phyloP scores from a whole-genome alignment of 2,329 filamentous ascomycete genomes.

The Colletotrichum liaoningense region DNA sequence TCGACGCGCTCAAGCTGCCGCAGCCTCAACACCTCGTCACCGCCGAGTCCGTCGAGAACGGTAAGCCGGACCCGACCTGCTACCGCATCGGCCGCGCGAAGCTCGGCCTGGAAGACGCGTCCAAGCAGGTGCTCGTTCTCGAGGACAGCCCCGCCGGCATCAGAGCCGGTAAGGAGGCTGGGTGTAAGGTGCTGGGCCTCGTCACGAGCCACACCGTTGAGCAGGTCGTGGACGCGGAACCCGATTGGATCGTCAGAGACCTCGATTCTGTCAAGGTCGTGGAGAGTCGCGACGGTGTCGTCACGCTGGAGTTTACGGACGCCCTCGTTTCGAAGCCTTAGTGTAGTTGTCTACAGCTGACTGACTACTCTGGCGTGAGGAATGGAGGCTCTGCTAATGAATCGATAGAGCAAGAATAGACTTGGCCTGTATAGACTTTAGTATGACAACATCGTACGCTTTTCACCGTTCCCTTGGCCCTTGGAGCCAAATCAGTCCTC shows the following conservation, averaged over 20 bases:
- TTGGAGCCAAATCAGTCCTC: not conserved
- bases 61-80: slow-evolving; percentile 82
- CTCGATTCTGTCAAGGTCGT: slow-evolving; percentile 78
- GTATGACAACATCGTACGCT: not conserved
- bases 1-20: slow-evolving; percentile 73
- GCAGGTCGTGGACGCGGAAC: slow-evolving; percentile 79
- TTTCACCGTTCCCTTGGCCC: not conserved
- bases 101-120: slow-evolving; percentile 62
- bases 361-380: slow-evolving; percentile 10
- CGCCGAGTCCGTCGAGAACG: slow-evolving; percentile 79
- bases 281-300: slow-evolving; percentile 64
- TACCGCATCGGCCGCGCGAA: slow-evolving; percentile 76
- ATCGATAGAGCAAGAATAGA: slow-evolving; percentile 33
- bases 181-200: slow-evolving; percentile 86
- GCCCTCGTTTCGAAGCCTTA: slow-evolving; percentile 52
- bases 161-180: slow-evolving; percentile 83
- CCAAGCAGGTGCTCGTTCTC: slow-evolving; percentile 75
- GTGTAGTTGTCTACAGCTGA: no score
- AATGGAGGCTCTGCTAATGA: slow-evolving; percentile 34
- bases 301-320: slow-evolving; percentile 76
- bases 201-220: slow-evolving; percentile 84
- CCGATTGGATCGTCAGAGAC: slow-evolving; percentile 89
- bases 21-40: slow-evolving; percentile 75
- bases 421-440: slow-evolving; percentile 5
- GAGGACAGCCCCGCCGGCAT: slow-evolving; percentile 93